Percentiles rank a stretch among this genome's conserved stretches.
Conservation (phyloP, 164 flowering plant genomes). For the Warburgia ugandensis region DNA sequence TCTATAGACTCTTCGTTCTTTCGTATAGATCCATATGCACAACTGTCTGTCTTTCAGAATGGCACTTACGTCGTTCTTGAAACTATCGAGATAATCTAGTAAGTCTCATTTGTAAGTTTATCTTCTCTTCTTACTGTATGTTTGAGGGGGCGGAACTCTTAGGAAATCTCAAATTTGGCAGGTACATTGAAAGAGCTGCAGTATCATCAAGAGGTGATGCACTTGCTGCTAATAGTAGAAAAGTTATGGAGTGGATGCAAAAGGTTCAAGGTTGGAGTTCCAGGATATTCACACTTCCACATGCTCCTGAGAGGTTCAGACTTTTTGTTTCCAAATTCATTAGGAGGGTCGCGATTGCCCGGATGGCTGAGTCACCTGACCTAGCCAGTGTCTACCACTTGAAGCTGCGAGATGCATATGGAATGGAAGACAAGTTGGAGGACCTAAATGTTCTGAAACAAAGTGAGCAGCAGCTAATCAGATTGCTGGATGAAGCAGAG, state of each 20-base stretch:
- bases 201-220: constrained; percentile 39
- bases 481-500: constrained; percentile 77
- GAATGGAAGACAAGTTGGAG: constrained; percentile 63
- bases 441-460: constrained; percentile 33
- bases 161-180: constrained; percentile 16
- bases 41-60: constrained; percentile 84
- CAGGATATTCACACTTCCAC: constrained; percentile 67
- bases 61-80: constrained; percentile 64
- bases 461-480: constrained; percentile 48
- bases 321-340: constrained; percentile 54
- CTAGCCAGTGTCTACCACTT: constrained; percentile 73
- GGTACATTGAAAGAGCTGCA: constrained; percentile 78
- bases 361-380: constrained; percentile 85
- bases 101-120: constrained; percentile 19
- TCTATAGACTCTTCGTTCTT: constrained; percentile 74
- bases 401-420: constrained; percentile 67
- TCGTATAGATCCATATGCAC: constrained; percentile 63
- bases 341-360: constrained; percentile 71
- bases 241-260: constrained; percentile 74
- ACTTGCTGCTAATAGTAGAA: constrained; percentile 22
- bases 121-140: not conserved
- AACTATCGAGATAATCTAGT: constrained; percentile 80
- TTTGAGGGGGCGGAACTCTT: not conserved
- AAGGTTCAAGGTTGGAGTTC: constrained; percentile 84
- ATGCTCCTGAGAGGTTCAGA: constrained; percentile 58